Evolutionary conservation across 73 alveolate genomes (phyloP), one percentile per base, ranked within the genome.

Genomic region (Uronychia setigera): DNA sequence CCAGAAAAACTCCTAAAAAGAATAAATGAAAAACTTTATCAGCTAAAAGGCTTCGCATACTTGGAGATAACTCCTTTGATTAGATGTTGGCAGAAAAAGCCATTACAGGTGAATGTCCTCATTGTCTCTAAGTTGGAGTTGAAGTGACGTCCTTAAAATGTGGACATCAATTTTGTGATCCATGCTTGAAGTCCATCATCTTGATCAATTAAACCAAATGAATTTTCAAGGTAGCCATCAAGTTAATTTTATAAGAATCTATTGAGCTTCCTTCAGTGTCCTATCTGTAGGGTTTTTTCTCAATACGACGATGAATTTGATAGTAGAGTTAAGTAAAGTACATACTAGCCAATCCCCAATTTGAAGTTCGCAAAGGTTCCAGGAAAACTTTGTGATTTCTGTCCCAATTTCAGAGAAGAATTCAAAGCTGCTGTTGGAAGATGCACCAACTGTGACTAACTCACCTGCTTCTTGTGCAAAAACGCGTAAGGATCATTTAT

Each of bases 381-480:
- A 11, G n/a, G 5, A 5, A 46, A 46, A 19, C 19, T 11, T 5
- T 46, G 67, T 19, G 67, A 46, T 5, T 46, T 46, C 19, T 46
- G 67, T 46, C 67, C 67, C 67, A 19, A 46, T 11, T 46, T 46
- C 19, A 5, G 67, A 11, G 67, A 46, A 46, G 67, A 46, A 77
- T n/a, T 77, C 26, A 11, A 46, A 11, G 88, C 81, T 60, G 93
- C 93, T 11, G 75, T 31, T 58, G 87, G 31, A 80, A 93, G 88
- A 67, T 92, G 97, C 81, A 75, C 88, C 59, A 92, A 83, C 81
- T 92, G 97, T 67, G 89, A 88, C 78, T 58, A 59, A 33, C 35
- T 92, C 19, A 77, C 87, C 29, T 92, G 97, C 80, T 27, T 32
- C 33, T 76, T 81, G 59, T 92, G 97, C 77, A 77, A 85, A 77